Percentiles rank a stretch among this genome's conserved stretches.
phyloP scores from a whole-genome alignment of 257 asterid species.

The Handroanthus guayacan region DNA sequence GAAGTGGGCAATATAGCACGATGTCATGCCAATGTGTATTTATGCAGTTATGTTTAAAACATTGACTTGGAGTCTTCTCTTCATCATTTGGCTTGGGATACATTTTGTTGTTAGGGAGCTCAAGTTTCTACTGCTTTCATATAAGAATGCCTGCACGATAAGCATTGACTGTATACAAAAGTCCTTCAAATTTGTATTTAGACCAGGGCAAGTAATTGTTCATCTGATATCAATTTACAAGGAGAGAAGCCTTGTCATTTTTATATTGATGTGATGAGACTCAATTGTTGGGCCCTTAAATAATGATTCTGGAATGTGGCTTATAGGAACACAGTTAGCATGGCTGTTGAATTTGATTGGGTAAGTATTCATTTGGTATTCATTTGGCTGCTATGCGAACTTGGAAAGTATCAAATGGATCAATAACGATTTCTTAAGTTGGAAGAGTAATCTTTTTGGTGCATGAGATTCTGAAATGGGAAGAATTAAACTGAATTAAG shows the following conservation, averaged over 20 bases:
- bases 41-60: neutral
- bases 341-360: no score
- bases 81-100: neutral
- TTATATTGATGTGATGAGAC: neutral
- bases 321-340: no score
- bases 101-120: neutral
- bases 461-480: neutral
- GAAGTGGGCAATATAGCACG: neutral
- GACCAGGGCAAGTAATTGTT: neutral
- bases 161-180: neutral
- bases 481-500: neutral
- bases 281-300: neutral
- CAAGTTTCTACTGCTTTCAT: neutral
- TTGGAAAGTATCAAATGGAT: constrained; percentile 13
- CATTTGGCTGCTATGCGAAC: constrained; percentile 9
- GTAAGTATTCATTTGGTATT: no score
- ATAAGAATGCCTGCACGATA: neutral
- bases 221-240: neutral
- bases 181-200: neutral
- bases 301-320: neutral
- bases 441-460: neutral
- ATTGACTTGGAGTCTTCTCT: constrained; percentile 14
- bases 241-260: neutral
- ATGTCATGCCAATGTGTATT: neutral
- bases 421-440: neutral